Evolutionary conservation across 2,329 filamentous ascomycete species (phyloP).

Genomic region (Cladosporium halotolerans): DNA sequence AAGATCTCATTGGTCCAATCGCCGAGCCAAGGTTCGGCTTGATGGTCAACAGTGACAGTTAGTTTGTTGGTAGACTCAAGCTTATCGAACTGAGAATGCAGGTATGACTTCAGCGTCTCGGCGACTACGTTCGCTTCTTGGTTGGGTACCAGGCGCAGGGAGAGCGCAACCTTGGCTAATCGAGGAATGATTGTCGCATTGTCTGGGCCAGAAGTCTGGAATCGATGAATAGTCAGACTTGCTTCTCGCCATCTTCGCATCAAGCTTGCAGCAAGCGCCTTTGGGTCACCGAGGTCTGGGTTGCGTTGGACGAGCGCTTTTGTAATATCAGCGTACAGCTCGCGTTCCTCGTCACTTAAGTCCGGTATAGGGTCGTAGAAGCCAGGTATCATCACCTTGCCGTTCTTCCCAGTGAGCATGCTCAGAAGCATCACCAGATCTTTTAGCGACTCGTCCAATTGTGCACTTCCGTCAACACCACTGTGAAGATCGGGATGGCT

Average conservation of each 20-base stretch:
- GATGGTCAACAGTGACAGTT: slow-evolving; percentile 79
- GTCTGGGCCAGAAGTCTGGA: slow-evolving; percentile 81
- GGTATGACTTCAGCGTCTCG: slow-evolving; percentile 57
- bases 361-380: slow-evolving; percentile 83
- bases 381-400: slow-evolving; percentile 74
- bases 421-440: slow-evolving; percentile 80
- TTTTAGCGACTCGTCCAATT: slow-evolving; percentile 85
- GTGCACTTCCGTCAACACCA: slow-evolving; percentile 88
- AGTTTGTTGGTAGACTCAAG: slow-evolving; percentile 78
- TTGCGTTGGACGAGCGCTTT: slow-evolving; percentile 67
- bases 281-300: slow-evolving; percentile 56
- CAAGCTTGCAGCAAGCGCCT: slow-evolving; percentile 71
- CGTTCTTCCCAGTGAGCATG: slow-evolving; percentile 73
- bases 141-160: slow-evolving; percentile 85
- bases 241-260: slow-evolving; percentile 95
- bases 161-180: slow-evolving; percentile 80
- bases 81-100: slow-evolving; percentile 63
- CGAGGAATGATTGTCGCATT: slow-evolving; percentile 89
- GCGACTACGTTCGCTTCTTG: slow-evolving; percentile 80
- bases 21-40: slow-evolving; percentile 92
- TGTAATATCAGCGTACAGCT: slow-evolving; percentile 78
- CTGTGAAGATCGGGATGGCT: slow-evolving; percentile 85
- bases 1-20: slow-evolving; percentile 89
- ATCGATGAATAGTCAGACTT: slow-evolving; percentile 86
- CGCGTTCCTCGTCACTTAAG: slow-evolving; percentile 67